Base-by-base conservation (phyloP, 306 rosid species). In the Carpinus viminea region DNA sequence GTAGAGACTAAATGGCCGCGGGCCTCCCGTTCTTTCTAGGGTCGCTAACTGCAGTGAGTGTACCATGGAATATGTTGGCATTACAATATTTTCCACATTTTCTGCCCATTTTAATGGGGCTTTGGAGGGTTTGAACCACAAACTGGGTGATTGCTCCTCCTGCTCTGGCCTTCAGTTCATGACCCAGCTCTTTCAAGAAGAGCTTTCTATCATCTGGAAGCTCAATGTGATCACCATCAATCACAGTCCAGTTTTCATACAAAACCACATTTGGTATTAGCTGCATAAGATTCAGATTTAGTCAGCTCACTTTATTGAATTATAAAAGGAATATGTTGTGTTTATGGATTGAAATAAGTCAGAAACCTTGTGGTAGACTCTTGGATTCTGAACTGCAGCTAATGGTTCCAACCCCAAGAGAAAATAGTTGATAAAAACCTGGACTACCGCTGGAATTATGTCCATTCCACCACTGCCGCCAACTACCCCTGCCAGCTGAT, bases 381-480 rank as follows among this genome's bases (percentile, higher is more conserved):
- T 87, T 74, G 98, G 95, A 7, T 77, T 91, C 80, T 81, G 72
- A 83, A 95, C 93, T 72, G 98, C 92, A 74, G 83, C 88, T 76
- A 90, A 81, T 3, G 98, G 97, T 59, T 90, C 85, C 92, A 91
- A 83, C 66, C 95, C 91, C 74, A 89, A 64, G 54, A 91, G 73
- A 59, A 89, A 95, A 75, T 88, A 80, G 52, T 92, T 92, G 4
- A 92, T 26, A 76, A 95, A 92, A 54, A 95, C 97, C 78, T 95
- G 92, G 60, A 36, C 38, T 68, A 92, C 93, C 45, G 96, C 97
- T 10, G 97, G 64, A 74, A 91, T 82, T 69, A 95, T 95, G 84
- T 81, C 73, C 90, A 90, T 84, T 16, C 98, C 98, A 18, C 98
- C 98, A 31, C 98, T 91, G 24, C 88, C 98, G 24, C 98, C 98